phyloP scores from a whole-genome alignment of 169 alveolate species.

The Babesia ovis region DNA sequence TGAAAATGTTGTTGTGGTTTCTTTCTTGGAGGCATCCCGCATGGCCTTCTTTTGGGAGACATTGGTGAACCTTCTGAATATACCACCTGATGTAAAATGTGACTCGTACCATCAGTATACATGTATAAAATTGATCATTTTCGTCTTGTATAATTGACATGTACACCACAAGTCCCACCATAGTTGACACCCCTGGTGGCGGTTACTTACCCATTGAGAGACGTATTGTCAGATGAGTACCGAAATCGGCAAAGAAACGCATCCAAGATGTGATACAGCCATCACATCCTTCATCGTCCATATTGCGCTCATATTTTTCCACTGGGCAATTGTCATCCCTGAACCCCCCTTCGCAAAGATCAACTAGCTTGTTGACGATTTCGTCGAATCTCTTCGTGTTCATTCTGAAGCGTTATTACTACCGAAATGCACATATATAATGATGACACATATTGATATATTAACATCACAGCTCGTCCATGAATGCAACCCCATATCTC shows the following conservation, averaged over 20 bases:
- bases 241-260: conserved; percentile 61
- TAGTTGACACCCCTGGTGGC: no score
- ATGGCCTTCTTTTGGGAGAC: not conserved
- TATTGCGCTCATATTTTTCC: conserved; percentile 8
- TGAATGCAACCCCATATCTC: no score
- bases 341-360: conserved; percentile 30
- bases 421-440: no score
- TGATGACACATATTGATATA: no score
- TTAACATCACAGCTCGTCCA: no score
- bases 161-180: no score
- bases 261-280: conserved; percentile 56
- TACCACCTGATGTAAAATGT: conserved; percentile 36
- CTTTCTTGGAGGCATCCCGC: not conserved
- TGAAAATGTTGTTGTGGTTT: conserved; percentile 1
- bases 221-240: conserved; percentile 39
- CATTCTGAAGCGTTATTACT: no score
- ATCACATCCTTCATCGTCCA: conserved; percentile 34
- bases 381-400: conserved; percentile 7
- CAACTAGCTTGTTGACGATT: conserved; percentile 13
- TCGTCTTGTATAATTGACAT: no score
- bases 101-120: not conserved
- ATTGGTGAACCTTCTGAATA: conserved; percentile 31
- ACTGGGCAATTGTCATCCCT: conserved; percentile 37
- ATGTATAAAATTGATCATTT: no score
- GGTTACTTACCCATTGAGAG: conserved; percentile 59